Percentiles rank a stretch among this genome's conserved stretches.
Conservation (phyloP, 176 grass and related monocot genomes). For the Alloteropsis semialata region DNA sequence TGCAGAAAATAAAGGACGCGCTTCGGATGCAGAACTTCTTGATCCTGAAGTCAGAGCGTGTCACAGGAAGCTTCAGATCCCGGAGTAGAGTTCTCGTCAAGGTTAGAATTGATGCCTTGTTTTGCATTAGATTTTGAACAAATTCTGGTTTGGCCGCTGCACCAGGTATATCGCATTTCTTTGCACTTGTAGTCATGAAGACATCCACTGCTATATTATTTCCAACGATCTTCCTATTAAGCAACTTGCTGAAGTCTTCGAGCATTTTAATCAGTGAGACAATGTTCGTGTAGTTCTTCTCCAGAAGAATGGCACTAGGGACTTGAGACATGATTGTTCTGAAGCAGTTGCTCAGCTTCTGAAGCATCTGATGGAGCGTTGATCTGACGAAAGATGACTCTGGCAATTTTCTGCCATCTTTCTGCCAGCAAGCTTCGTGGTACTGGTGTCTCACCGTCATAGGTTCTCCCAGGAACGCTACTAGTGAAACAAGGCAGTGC, state of each 20-base stretch:
- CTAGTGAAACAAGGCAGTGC: constrained; percentile 28
- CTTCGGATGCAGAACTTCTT: constrained; percentile 34
- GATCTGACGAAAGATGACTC: constrained; percentile 38
- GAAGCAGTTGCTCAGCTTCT: constrained; percentile 24
- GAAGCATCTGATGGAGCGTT: constrained; percentile 24
- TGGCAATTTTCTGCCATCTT: not conserved
- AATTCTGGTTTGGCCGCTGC: not conserved
- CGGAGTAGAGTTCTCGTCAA: not conserved
- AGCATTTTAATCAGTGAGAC: constrained; percentile 32
- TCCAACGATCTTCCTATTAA: not conserved
- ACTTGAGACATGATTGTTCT: constrained; percentile 37
- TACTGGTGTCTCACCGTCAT: not conserved
- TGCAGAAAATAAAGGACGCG: constrained; percentile 57
- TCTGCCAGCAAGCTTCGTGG: not conserved
- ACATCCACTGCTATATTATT: not conserved
- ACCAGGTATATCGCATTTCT: not conserved
- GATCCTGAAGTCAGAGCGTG: not conserved
- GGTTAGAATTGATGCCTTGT: not conserved
- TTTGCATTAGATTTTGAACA: not conserved
- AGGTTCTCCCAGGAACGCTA: constrained; percentile 10
- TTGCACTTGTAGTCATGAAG: not conserved
- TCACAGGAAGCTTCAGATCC: constrained; percentile 37
- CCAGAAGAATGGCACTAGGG: constrained; percentile 17
- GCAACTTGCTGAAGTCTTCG: constrained; percentile 22
- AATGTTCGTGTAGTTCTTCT: constrained; percentile 32